A percentile compares a stretch with the other conserved stretches of the same genome.
These are phyloP conservation scores for Annona squamosa DNA, from an alignment of 164 flowering plant species.

Conservation along the genomic window DNA sequence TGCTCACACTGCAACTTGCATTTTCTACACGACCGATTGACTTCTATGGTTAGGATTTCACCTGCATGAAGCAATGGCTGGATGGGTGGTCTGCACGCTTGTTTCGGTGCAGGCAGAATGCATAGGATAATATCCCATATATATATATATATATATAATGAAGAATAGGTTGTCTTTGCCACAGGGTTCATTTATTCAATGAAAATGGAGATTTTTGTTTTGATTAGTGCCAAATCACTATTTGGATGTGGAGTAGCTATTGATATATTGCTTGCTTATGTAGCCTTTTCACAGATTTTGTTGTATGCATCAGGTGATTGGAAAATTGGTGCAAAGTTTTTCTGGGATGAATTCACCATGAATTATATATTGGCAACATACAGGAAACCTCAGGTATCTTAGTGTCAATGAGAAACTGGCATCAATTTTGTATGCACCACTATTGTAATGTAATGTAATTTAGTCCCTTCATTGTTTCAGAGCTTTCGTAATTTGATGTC, in stretches of 20 bases:
- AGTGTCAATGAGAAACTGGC: background rate
- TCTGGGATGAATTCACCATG: constrained; percentile 23
- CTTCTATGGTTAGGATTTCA: no score
- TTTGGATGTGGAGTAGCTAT: background rate
- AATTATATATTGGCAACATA: constrained; percentile 41
- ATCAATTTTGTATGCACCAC: background rate
- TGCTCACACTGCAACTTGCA: no score
- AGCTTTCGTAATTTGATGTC: background rate
- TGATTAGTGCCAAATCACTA: background rate
- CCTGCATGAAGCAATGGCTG: no score
- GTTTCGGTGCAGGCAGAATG: no score
- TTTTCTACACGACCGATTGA: no score
- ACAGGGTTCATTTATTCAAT: background rate
- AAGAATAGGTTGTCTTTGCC: no score
- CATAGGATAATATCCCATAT: no score
- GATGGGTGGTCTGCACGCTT: no score
- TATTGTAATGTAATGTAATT: background rate
- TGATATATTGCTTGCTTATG: background rate
- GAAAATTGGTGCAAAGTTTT: constrained; percentile 26
- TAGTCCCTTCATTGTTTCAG: background rate
- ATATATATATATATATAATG: no score
- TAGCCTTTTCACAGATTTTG: background rate
- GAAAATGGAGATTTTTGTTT: background rate
- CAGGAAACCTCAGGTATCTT: constrained; percentile 28
- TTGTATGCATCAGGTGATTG: constrained; percentile 24